Evolutionary conservation across 768 basidiomycete genomes (phyloP), one percentile per base, ranked within the genome.

Genomic region (Phylloporus arenicola): DNA sequence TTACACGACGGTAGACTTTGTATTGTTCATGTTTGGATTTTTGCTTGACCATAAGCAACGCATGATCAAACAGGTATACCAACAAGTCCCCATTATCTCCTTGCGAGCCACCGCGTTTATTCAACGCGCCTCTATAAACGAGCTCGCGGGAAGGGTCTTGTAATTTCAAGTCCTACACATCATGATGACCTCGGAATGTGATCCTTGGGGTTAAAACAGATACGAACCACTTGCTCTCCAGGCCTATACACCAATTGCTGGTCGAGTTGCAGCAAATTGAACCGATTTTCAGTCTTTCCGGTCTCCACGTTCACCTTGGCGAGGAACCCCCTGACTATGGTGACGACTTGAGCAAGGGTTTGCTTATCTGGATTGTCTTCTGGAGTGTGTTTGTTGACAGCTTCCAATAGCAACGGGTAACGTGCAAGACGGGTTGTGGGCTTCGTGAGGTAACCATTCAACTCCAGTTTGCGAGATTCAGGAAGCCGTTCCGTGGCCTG

Each of bases 401-500:
- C 94, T 57, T 91, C 92, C 27, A 99, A 76, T 2, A 98, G 73
- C 2, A 99, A 77, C 7, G 96, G 96, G 66, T 98, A 98, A 55
- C 96, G 78, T n/a, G 95, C 96, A 24, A 99, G 76, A 59, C 96
- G 85, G 6, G 96, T 98, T 2, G 96, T 98, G 2, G 96, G 96
- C 68, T 97, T 98, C 7, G 96, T 99, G 35, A 99, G 75, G 68
- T 98, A 99, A 1, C 92, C 96, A 65, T 99, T 99, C 43, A 99
- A 72, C 69, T 99, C 96, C 31, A 98, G 80, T 70, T 97, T 98
- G 25, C 95, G 80, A 9, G 94, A 97, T 65, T 96, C 93, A 0
- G 94, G 94, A 17, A 88, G 74, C 17, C 96, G 86, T 65, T 99
- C 96, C 3, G 88, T 90, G 56, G 82, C 75, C 93, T 94, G 57